A percentile compares a stretch with the other conserved stretches of the same genome.
phyloP scores from a whole-genome alignment of 192 early-diverging fungal species.

The Radiomyces spectabilis region DNA sequence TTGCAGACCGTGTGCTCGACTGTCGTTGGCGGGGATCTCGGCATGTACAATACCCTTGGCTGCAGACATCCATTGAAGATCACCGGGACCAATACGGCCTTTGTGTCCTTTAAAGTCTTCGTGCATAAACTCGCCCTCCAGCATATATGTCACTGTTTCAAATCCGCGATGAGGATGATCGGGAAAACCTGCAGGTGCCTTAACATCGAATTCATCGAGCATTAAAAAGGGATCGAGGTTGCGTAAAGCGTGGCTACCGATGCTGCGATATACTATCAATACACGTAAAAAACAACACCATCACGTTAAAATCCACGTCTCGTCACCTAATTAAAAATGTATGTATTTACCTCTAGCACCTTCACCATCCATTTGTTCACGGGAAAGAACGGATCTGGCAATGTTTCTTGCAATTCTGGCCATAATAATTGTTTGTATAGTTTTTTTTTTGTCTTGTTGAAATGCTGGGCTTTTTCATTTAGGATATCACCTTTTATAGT shows the following conservation, averaged over 20 bases:
- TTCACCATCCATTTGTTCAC: constrained; percentile 64
- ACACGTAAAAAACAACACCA: no score
- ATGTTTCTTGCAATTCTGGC: constrained; percentile 27
- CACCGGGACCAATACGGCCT: constrained; percentile 56
- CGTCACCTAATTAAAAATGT: not conserved
- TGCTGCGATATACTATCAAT: constrained; percentile 70
- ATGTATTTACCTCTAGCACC: constrained; percentile 47
- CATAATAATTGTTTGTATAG: no score
- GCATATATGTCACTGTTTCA: constrained; percentile 69
- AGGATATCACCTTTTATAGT: no score
- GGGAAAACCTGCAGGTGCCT: constrained; percentile 39
- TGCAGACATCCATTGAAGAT: constrained; percentile 66
- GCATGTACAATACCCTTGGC: constrained; percentile 54
- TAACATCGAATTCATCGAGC: constrained; percentile 61
- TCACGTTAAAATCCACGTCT: not conserved
- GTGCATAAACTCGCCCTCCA: constrained; percentile 62
- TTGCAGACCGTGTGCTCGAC: constrained; percentile 47
- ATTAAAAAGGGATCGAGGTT: constrained; percentile 88
- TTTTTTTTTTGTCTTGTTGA: no score
- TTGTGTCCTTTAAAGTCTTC: constrained; percentile 72
- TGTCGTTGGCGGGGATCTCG: constrained; percentile 52
- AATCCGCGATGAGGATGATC: constrained; percentile 82
- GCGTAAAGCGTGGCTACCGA: constrained; percentile 56
- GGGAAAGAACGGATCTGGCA: constrained; percentile 33
- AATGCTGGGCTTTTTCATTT: no score